These are phyloP conservation scores for Ceratorhiza oryzae-sativae DNA, from an alignment of 1,284 basidiomycete genomes.

Conservation along the genomic window DNA sequence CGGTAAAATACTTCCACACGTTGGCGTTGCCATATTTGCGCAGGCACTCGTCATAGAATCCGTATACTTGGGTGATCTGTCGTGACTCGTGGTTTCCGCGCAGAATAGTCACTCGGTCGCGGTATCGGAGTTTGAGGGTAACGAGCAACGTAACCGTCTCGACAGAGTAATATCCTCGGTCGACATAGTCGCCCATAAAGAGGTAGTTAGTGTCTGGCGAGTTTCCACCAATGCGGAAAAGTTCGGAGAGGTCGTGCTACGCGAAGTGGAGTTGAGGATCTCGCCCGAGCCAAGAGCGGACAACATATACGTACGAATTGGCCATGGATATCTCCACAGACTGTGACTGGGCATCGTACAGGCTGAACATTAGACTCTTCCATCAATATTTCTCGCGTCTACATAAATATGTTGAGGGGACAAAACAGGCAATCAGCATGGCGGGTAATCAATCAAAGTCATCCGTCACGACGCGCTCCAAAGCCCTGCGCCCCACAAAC, in stretches of 20 bases:
- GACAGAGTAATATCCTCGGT: conserved; percentile 99
- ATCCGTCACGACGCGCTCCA: conserved; percentile 34
- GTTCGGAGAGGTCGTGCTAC: conserved; percentile 98
- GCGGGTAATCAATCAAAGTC: conserved; percentile 14
- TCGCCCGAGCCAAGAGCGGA: conserved; percentile 36
- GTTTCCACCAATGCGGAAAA: conserved; percentile 99
- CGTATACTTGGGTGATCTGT: conserved; percentile 99
- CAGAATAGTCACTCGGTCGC: conserved; percentile 97
- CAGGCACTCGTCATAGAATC: conserved; percentile 99
- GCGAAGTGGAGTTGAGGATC: conserved; percentile 13
- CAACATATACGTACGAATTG: conserved; percentile 86
- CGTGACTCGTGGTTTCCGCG: conserved; percentile 98
- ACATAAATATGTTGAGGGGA: conserved; percentile 42
- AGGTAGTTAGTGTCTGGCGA: conserved; percentile 99
- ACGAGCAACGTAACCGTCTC: conserved; percentile 99
- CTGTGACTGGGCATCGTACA: conserved; percentile 95
- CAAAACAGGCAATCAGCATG: conserved; percentile 26
- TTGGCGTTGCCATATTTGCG: conserved; percentile 99
- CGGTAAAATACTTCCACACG: conserved; percentile 99
- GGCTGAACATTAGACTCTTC: conserved; percentile 98
- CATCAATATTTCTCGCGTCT: conserved; percentile 98
- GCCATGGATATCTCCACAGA: conserved; percentile 98
- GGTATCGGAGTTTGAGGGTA: conserved; percentile 96
- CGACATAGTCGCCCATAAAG: conserved; percentile 99
- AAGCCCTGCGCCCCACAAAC: conserved; percentile 37